Evolutionary conservation across 1,284 basidiomycete species (phyloP).

Genomic region (Phylloporus gajari): DNA sequence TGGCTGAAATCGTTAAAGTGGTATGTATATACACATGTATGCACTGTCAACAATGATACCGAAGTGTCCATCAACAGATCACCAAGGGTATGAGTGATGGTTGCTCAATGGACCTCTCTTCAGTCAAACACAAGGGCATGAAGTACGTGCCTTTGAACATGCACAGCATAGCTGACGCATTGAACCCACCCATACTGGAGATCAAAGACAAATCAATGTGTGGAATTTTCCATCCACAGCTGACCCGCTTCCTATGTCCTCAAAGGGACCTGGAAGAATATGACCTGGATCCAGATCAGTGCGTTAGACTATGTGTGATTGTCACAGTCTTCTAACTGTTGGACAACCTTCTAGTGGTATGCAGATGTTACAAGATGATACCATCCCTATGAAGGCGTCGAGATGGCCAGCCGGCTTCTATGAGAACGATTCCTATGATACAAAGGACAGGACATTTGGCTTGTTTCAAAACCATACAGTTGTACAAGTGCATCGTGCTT

Average conservation of each 20-base stretch:
- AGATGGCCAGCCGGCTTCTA: background rate
- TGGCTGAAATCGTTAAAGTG: background rate
- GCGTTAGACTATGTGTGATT: background rate
- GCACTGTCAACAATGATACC: background rate
- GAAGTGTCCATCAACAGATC: background rate
- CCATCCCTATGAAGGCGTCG: background rate
- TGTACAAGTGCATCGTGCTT: too few species aligned
- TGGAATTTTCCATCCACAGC: slow-evolving; percentile 6
- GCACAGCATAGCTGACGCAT: background rate
- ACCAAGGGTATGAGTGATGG: slow-evolving; percentile 4
- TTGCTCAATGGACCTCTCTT: background rate
- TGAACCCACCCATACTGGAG: slow-evolving; percentile 7
- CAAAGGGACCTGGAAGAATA: background rate
- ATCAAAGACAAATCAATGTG: slow-evolving; percentile 1
- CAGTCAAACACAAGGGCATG: slow-evolving; percentile 3
- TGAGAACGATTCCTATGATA: too few species aligned
- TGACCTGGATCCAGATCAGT: background rate
- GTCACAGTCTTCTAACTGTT: background rate
- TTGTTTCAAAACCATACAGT: too few species aligned
- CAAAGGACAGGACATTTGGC: too few species aligned
- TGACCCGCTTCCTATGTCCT: slow-evolving; percentile 5
- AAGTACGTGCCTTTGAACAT: slow-evolving; percentile 8
- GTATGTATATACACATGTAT: slow-evolving; percentile 3
- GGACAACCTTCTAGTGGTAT: background rate
- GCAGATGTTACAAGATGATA: background rate